Percentiles rank a stretch among this genome's conserved stretches.
phyloP scores from a whole-genome alignment of 805 yeast genomes.

The Saccharomycopsis guyanensis region DNA sequence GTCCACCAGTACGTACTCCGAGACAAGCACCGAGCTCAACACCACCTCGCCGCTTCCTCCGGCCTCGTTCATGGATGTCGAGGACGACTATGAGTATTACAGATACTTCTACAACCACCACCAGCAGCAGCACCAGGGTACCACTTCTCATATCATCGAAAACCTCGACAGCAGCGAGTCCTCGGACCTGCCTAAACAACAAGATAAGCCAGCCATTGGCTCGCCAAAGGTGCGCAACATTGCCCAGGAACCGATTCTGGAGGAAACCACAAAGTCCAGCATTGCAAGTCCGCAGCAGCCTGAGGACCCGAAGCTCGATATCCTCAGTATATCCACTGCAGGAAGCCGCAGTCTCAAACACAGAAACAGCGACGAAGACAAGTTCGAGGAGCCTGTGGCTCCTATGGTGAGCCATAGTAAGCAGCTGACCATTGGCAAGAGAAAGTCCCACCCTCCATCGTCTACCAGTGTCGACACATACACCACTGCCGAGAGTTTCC shows the following conservation, averaged over 20 bases:
- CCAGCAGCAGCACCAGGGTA: conserved; percentile 19
- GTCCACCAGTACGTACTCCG: conserved; percentile 12
- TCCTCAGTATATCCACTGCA: conserved; percentile 4
- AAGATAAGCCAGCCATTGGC: not conserved
- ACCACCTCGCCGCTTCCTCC: conserved; percentile 18
- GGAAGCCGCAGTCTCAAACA: not conserved
- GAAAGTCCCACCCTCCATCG: conserved; percentile 8
- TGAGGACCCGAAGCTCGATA: conserved; percentile 3
- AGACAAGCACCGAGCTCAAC: conserved; percentile 9
- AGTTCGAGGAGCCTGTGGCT: conserved; percentile 4
- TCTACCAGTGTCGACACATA: conserved; percentile 12
- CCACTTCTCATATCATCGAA: conserved; percentile 18
- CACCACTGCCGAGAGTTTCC: conserved; percentile 18
- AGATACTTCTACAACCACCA: conserved; percentile 21
- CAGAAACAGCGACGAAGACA: conserved; percentile 14
- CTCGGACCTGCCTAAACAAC: conserved; percentile 2
- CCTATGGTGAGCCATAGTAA: not conserved
- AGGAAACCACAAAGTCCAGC: conserved; percentile 1
- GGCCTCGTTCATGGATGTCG: conserved; percentile 15
- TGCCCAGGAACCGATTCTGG: conserved; percentile 4
- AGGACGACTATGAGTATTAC: conserved; percentile 22
- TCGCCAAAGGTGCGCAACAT: conserved; percentile 1
- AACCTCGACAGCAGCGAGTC: conserved; percentile 16
- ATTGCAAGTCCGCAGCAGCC: not conserved
- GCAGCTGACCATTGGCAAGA: not conserved